These are phyloP conservation scores for Lichtheimia ramosa DNA, from an alignment of 371 early-diverging fungal species.

Conservation along the genomic window DNA sequence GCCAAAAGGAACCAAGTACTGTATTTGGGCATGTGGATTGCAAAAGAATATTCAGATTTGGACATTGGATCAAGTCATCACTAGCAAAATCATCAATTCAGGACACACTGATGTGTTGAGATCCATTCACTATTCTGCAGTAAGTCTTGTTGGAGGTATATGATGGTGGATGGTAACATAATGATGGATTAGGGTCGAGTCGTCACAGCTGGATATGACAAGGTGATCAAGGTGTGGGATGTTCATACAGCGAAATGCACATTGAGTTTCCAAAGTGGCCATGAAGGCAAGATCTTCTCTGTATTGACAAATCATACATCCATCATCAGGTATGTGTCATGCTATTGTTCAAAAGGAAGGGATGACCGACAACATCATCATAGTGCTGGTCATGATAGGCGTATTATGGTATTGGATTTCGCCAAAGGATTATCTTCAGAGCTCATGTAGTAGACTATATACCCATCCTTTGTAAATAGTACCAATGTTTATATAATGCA, in stretches of 20 bases:
- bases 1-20: slow-evolving; percentile 63
- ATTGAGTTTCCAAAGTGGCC: slow-evolving; percentile 70
- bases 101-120: slow-evolving; percentile 92
- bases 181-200: slow-evolving; percentile 49
- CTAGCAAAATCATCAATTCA: slow-evolving; percentile 50
- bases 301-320: slow-evolving; percentile 75
- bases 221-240: slow-evolving; percentile 95
- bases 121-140: slow-evolving; percentile 74
- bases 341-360: background rate
- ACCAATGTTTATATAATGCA: too few relatives aligned
- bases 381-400: slow-evolving; percentile 58
- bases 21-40: slow-evolving; percentile 87
- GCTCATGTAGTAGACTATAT: background rate
- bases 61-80: slow-evolving; percentile 68
- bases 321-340: slow-evolving; percentile 61
- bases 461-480: too few relatives aligned
- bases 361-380: background rate
- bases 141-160: too few relatives aligned
- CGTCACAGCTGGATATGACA: slow-evolving; percentile 78
- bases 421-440: slow-evolving; percentile 4
- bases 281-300: slow-evolving; percentile 90
- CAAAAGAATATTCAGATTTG: slow-evolving; percentile 91
- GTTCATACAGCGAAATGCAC: slow-evolving; percentile 41
- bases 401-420: slow-evolving; percentile 79
- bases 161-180: too few relatives aligned